Base-by-base conservation (phyloP, 2,329 filamentous ascomycete species). In the Neocucurbitaria cava region DNA sequence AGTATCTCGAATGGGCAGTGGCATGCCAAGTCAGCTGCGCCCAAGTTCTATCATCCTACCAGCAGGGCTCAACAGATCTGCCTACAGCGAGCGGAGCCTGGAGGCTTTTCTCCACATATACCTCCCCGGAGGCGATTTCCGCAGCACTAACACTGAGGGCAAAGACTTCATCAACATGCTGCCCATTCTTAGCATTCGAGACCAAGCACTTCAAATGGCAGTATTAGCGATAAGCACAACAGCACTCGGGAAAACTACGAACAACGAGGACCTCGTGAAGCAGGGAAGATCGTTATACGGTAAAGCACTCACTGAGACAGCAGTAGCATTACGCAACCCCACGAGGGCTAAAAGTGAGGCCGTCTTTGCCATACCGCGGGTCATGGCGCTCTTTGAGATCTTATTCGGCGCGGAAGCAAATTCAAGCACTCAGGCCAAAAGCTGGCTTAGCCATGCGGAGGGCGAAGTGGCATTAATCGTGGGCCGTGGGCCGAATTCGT, bases 381-480 rank as follows among this genome's bases (percentile, higher is more conserved):
- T 66, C 28, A 62, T 59, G 56, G 65, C 50, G 10, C 41, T 70
- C 5, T 71, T 66, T 41, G 68, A 68, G 48, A 68, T 73, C 2
- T 33, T 72, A n/a, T 72, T 68, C 36, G 67, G 68, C n/a, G 61
- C 60, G 20, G 65, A 71, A 21, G 50, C 38, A 23, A 48, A 65
- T n/a, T 44, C 58, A 1, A 26, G 35, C 7, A 51, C 52, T 11
- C 70, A 71, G 44, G 68, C 65, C 3, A 53, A 59, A 15, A 69
- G 66, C 44, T 73, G 68, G 69, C 51, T 65, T 24, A 70, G 60
- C 21, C 70, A 73, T 50, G 64, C 64, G 6, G 56, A 67, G 23
- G 70, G 69, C 1, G 68, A 72, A 28, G 40, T 66, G 33, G 61
- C 66, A 3, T 49, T 73, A 46, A 58, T 70, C 20, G 38, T 61